phyloP scores from a whole-genome alignment of 768 basidiomycete genomes.

The Pleurotus platypus region DNA sequence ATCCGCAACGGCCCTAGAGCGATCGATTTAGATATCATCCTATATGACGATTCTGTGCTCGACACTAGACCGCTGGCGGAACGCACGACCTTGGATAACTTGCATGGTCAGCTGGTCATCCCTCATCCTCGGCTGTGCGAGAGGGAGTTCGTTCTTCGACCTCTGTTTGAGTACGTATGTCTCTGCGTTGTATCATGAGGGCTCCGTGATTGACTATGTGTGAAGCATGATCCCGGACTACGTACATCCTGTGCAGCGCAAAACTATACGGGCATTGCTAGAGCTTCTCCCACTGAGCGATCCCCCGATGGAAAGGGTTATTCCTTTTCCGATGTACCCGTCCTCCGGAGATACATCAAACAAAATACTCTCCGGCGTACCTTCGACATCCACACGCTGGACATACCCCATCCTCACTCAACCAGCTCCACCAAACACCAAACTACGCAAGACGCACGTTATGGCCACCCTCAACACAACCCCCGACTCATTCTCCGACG shows the following conservation, averaged over 20 bases:
- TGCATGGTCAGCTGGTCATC: conserved; percentile 68
- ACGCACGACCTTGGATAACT: conserved; percentile 42
- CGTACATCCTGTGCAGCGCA: conserved; percentile 56
- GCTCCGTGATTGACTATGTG: background rate
- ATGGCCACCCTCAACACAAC: conserved; percentile 95
- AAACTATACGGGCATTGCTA: conserved; percentile 45
- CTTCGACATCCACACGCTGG: conserved; percentile 51
- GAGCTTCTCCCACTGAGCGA: conserved; percentile 30
- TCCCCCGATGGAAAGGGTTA: conserved; percentile 64
- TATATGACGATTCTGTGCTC: conserved; percentile 61
- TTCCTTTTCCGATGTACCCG: conserved; percentile 67
- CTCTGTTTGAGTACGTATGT: conserved; percentile 75
- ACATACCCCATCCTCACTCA: conserved; percentile 26
- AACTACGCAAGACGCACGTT: conserved; percentile 50
- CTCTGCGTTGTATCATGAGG: background rate
- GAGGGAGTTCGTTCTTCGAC: conserved; percentile 89
- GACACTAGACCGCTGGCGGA: conserved; percentile 48
- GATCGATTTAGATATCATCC: conserved; percentile 85
- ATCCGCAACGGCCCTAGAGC: conserved; percentile 85
- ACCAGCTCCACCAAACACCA: conserved; percentile 3
- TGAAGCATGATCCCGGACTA: conserved; percentile 77
- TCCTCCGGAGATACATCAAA: conserved; percentile 18
- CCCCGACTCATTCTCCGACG: conserved; percentile 96
- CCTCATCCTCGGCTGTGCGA: conserved; percentile 83
- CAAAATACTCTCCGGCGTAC: conserved; percentile 25